These are phyloP conservation scores for Stylosanthes scabra DNA, from an alignment of 331 rosid genomes.

Conservation along the genomic window DNA sequence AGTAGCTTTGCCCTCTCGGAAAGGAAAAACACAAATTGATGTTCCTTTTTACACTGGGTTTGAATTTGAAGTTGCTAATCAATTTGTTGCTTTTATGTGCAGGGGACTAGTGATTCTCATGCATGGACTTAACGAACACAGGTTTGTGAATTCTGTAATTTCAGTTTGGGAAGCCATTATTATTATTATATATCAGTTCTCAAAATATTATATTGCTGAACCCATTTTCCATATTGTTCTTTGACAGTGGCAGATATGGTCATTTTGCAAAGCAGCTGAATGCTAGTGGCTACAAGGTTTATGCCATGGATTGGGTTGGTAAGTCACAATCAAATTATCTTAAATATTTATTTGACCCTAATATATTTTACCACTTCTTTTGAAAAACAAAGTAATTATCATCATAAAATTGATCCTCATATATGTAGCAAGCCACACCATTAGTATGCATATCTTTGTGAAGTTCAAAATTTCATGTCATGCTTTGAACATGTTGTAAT, in stretches of 20 bases:
- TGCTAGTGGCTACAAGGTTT: constrained; percentile 84
- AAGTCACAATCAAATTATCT: constrained; percentile 38
- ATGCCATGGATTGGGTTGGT: constrained; percentile 99
- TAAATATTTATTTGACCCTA: no score
- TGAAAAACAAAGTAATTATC: neutral
- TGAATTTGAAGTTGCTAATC: neutral
- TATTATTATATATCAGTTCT: neutral
- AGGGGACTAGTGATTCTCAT: constrained; percentile 86
- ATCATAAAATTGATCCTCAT: neutral
- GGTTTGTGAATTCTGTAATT: constrained; percentile 53
- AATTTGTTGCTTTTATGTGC: constrained; percentile 38
- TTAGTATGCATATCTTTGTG: no score
- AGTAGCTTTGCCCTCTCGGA: no score
- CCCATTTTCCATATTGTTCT: constrained; percentile 24
- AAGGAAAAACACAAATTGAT: neutral
- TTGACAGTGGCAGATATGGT: constrained; percentile 76
- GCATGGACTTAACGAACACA: constrained; percentile 98
- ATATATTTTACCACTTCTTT: neutral
- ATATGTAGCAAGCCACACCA: neutral
- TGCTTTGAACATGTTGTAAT: constrained; percentile 9
- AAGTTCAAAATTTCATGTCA: constrained; percentile 11
- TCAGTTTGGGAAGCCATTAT: neutral
- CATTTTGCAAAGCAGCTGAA: constrained; percentile 84
- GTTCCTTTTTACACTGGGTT: neutral
- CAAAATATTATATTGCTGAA: constrained; percentile 17